A percentile compares a stretch with the other conserved stretches of the same genome.
phyloP scores from a whole-genome alignment of 768 basidiomycete genomes.

The Lactarius sp. region DNA sequence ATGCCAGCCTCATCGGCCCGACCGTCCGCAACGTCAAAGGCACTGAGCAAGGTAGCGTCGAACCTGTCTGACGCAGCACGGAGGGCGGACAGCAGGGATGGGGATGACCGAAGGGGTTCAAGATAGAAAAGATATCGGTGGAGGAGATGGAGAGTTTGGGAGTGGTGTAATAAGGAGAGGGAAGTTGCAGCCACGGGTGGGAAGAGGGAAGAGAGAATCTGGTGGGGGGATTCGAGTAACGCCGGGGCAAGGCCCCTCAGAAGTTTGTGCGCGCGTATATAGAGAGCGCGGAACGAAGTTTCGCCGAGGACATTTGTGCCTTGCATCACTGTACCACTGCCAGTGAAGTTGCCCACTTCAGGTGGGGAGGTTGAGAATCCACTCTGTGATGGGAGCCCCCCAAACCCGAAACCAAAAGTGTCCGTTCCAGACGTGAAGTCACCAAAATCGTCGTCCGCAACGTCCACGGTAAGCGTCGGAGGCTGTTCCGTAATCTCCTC shows the following conservation, averaged over 20 bases:
- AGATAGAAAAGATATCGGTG: slow-evolving; percentile 71
- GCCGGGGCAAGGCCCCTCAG: slow-evolving; percentile 55
- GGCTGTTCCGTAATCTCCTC: slow-evolving; percentile 42
- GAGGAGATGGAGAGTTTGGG: slow-evolving; percentile 63
- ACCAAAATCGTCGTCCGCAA: slow-evolving; percentile 82
- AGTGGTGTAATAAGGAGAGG: slow-evolving; percentile 31
- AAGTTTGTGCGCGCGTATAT: slow-evolving; percentile 59
- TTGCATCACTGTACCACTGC: slow-evolving; percentile 33
- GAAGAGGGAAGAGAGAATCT: slow-evolving; percentile 57
- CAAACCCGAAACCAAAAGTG: slow-evolving; percentile 11
- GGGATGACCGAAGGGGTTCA: slow-evolving; percentile 69
- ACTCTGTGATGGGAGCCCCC: slow-evolving; percentile 8
- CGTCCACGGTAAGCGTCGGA: slow-evolving; percentile 55
- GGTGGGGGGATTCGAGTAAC: slow-evolving; percentile 59
- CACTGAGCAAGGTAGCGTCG: slow-evolving; percentile 77
- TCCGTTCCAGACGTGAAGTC: slow-evolving; percentile 57
- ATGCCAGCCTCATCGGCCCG: slow-evolving; percentile 68
- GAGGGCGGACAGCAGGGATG: slow-evolving; percentile 55
- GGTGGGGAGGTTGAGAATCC: slow-evolving; percentile 31
- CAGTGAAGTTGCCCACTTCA: slow-evolving; percentile 48
- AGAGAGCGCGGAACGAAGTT: slow-evolving; percentile 48
- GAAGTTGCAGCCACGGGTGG: slow-evolving; percentile 33
- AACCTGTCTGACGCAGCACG: slow-evolving; percentile 82
- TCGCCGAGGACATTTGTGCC: slow-evolving; percentile 35
- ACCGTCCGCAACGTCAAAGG: slow-evolving; percentile 84